Base-by-base conservation (phyloP, 805 yeast genomes). In the Kurtzmaniella cleridarum region DNA sequence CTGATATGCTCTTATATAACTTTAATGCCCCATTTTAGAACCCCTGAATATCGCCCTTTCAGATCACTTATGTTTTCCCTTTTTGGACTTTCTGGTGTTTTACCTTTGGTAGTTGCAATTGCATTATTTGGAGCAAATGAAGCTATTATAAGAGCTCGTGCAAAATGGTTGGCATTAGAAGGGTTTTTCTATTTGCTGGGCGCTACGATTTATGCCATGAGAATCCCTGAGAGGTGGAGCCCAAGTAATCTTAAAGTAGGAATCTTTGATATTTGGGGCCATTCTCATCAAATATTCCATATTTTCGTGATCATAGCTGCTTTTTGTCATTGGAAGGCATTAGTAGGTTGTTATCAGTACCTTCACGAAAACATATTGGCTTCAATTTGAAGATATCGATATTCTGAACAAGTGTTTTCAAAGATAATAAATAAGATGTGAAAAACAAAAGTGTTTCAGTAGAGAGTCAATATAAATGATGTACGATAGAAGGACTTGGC, bases 271-370 rank as follows among this genome's bases (percentile, higher is more conserved):
- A 51, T 76, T 9, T 71, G 76, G 59, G 95, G 95, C 1, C 84
- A 84, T 47, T 83, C 95, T 5, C 96, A 88, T 56, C 96, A 88
- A 54, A 71, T 88, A 8, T 87, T 88, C 54, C 95, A 87, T 56
- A 59, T 83, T 8, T 58, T 84, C 50, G 95, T 87, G 6, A 89
- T 86, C 0, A 47, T 79, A 10, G 95, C 95, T 11, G 84, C 95
- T 0, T 66, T 63, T 40, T 82, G 82, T 41, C 96, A 89, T 60
- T 76, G 83, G 59, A 66, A 50, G 39, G 95, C 82, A 0, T 62
- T 88, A 27, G 53, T 76, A 3, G 68, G 66, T 7, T 70, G 86
- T 20, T 84, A 83, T 51, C 63, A 64, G 35, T 59, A 69, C 44
- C 69, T 73, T 24, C 83, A 78, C 49, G 43, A 48, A 18, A 27